A percentile compares a stretch with the other conserved stretches of the same genome.
These are phyloP conservation scores for Eimeria praecox DNA, from an alignment of 169 alveolate species.

Conservation along the genomic window DNA sequence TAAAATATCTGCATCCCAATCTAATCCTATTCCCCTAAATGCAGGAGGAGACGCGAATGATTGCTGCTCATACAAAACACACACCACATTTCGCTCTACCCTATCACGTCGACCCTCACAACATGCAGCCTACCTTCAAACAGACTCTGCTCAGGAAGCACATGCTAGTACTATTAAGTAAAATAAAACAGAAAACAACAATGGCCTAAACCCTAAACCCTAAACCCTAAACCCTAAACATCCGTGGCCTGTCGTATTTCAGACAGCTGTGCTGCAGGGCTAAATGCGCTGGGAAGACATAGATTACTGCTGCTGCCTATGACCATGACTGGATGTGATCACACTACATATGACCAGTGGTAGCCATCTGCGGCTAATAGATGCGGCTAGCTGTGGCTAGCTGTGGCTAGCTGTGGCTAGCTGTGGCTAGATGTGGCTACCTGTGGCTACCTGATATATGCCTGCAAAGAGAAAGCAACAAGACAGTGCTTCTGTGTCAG, in stretches of 20 bases:
- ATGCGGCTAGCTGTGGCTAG: not conserved
- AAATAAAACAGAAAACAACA: not conserved
- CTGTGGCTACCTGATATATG: no score
- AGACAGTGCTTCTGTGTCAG: no score
- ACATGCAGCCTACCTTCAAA: not conserved
- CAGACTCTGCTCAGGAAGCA: not conserved
- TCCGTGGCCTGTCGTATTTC: not conserved
- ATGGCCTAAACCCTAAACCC: not conserved
- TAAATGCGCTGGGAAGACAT: not conserved
- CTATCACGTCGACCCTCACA: not conserved
- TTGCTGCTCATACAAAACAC: not conserved
- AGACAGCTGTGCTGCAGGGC: not conserved
- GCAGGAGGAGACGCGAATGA: not conserved
- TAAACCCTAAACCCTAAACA: not conserved
- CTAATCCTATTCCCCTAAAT: slow-evolving; percentile 24
- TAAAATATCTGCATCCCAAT: slow-evolving; percentile 58
- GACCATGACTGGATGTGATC: not conserved
- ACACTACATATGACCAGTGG: not conserved
- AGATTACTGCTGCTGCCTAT: not conserved
- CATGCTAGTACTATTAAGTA: not conserved
- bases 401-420: no score
- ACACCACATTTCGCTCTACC: not conserved
- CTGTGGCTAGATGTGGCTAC: no score
- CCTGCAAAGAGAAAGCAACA: not conserved
- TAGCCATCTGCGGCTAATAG: not conserved